These are phyloP conservation scores for Vitis hybrid DNA, from an alignment of 177 flowering plant species.

Conservation along the genomic window DNA sequence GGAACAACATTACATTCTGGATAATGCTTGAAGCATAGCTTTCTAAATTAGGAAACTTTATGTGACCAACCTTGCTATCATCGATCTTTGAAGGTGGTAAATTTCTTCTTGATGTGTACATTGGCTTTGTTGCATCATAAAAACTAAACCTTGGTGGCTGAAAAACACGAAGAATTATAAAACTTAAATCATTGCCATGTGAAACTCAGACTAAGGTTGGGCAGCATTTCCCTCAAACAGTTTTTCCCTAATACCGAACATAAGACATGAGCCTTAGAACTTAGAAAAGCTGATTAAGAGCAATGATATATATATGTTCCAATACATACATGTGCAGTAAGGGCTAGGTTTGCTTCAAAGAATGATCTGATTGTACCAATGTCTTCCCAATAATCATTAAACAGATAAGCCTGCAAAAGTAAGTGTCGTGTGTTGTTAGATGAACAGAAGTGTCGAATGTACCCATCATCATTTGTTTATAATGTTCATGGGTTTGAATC, in stretches of 20 bases:
- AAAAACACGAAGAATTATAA: constrained; percentile 9
- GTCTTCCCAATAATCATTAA: constrained; percentile 98
- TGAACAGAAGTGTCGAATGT: not conserved
- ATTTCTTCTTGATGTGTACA: constrained; percentile 92
- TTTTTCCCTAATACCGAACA: no score
- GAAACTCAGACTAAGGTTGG: no score
- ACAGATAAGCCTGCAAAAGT: constrained; percentile 79
- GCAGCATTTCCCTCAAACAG: no score
- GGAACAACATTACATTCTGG: not conserved
- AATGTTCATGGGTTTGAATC: no score
- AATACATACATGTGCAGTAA: constrained; percentile 78
- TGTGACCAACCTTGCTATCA: constrained; percentile 65
- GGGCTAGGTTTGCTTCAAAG: constrained; percentile 95
- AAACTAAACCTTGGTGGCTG: constrained; percentile 95
- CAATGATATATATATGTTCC: no score
- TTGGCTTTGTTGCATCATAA: constrained; percentile 88
- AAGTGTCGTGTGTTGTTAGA: not conserved
- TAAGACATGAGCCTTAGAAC: no score
- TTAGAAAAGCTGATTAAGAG: no score
- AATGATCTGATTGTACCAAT: constrained; percentile 96
- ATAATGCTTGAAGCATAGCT: not conserved
- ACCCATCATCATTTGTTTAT: no score
- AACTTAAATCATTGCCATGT: not conserved
- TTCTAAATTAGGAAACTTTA: not conserved
- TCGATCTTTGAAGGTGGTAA: constrained; percentile 85